Evolutionary conservation across 306 rosid genomes (phyloP).

Genomic region (Inga leiocalycina): DNA sequence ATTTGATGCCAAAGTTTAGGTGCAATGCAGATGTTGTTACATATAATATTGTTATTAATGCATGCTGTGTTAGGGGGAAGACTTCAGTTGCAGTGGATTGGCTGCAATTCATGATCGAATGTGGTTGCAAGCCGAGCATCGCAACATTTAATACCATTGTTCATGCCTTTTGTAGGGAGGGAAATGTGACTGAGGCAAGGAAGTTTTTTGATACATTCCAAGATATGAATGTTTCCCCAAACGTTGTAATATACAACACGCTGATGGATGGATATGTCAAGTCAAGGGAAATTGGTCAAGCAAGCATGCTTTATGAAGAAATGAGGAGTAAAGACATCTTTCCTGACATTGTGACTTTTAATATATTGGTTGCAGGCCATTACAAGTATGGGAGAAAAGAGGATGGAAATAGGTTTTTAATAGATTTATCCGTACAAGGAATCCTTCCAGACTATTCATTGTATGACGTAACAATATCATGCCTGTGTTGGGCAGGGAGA

Average conservation of each 20-base stretch:
- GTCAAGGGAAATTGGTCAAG: conserved; percentile 71
- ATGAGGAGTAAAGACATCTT: conserved; percentile 59
- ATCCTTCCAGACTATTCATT: conserved; percentile 46
- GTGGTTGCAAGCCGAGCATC: conserved; percentile 58
- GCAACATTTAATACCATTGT: conserved; percentile 51
- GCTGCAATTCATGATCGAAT: conserved; percentile 54
- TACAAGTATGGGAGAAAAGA: conserved; percentile 68
- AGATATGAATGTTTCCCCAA: conserved; percentile 44
- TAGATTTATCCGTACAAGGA: conserved; percentile 45
- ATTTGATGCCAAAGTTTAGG: conserved; percentile 61
- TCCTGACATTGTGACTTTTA: conserved; percentile 76
- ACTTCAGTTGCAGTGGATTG: conserved; percentile 50
- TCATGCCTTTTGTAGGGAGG: conserved; percentile 75
- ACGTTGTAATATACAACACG: conserved; percentile 52
- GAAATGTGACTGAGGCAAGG: conserved; percentile 62
- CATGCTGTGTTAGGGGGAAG: conserved; percentile 54
- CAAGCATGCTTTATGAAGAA: conserved; percentile 64
- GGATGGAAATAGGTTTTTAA: conserved; percentile 54
- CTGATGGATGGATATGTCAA: conserved; percentile 77
- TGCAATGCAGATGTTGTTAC: conserved; percentile 58
- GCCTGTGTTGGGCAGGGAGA: conserved; percentile 75
- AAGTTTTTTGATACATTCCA: conserved; percentile 54
- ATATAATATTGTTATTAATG: conserved; percentile 59
- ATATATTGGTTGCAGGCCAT: conserved; percentile 69
- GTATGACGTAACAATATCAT: conserved; percentile 54